Base-by-base conservation (phyloP, 306 rosid genomes). In the Prunus dulcis region DNA sequence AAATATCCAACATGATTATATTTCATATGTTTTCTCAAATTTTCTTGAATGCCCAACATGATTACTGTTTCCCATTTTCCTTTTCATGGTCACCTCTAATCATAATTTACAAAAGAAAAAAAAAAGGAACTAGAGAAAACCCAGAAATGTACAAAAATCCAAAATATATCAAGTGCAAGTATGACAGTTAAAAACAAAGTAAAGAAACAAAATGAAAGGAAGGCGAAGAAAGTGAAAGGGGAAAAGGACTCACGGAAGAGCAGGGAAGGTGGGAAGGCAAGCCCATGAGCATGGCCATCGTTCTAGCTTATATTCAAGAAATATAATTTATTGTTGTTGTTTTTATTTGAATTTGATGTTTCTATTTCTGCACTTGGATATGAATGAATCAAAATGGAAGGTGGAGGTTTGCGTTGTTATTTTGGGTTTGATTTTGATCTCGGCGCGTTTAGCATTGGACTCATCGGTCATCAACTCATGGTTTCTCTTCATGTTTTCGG, bases 281-380 rank as follows among this genome's bases (percentile, higher is more conserved):
- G 41, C 81, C 86, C 74, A 82, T 15, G 79, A 77, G 69, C 76
- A 74, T 65, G 43, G 86, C 71, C 88, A 79, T 75, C 66, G 2
- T 14, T 34, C 6, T 27, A 2, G 12, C 1, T 13, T 55, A 6
- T n/a, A 6, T 55, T 55, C n/a, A 14, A 14, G 56, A 47, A 18
- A 19, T 61, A 19, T 25, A 5, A 10, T 58, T 10, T n/a, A 6
- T 13, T 62, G 7, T 15, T 27, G 4, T 23, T 27, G 13, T 11
- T 12, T 61, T 60, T 60, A 3, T 27, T 61, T 61, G 34, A 12
- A 11, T 25, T 27, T 34, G 41, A 34, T 7, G 14, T 25, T 5
- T 25, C 19, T 62, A 9, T 25, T 5, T 13, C 19, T 62, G 20
- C 20, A 13, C 7, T 62, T 6, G 4, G 43, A 28, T 28, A 15